These are phyloP conservation scores for Cyphellophora europaea DNA, from an alignment of 2,329 filamentous ascomycete species.

Conservation along the genomic window DNA sequence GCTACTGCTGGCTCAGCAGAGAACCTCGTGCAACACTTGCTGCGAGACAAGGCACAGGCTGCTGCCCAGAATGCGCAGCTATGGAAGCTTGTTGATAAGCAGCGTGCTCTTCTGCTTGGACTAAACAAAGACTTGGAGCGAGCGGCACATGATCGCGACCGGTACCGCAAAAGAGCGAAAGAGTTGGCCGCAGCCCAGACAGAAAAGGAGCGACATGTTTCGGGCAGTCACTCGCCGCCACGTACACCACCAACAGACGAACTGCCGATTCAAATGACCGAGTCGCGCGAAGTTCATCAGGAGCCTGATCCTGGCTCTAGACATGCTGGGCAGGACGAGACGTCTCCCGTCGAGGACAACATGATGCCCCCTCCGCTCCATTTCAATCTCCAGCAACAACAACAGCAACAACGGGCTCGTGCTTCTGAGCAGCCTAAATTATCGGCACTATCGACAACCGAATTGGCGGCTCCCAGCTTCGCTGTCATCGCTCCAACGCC, in stretches of 20 bases:
- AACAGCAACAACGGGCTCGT: not conserved
- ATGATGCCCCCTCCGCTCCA: conserved; percentile 17
- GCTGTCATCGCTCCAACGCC: conserved; percentile 28
- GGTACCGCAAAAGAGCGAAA: conserved; percentile 83
- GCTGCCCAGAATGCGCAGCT: conserved; percentile 84
- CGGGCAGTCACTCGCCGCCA: not conserved
- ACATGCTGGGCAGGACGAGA: conserved; percentile 3
- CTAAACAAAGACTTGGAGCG: conserved; percentile 91
- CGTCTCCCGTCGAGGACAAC: conserved; percentile 11
- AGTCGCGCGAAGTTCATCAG: not conserved
- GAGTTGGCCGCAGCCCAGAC: conserved; percentile 43
- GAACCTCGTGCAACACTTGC: conserved; percentile 73
- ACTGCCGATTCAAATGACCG: not conserved
- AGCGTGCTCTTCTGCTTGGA: conserved; percentile 84
- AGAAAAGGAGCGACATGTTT: not conserved
- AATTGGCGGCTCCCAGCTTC: conserved; percentile 12
- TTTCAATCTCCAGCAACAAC: conserved; percentile 2
- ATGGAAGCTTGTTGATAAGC: conserved; percentile 94
- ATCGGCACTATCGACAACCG: conserved; percentile 10
- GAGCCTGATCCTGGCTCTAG: no score
- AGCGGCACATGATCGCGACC: conserved; percentile 86
- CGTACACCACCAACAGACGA: not conserved
- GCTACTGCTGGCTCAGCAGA: conserved; percentile 81
- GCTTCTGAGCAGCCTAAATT: conserved; percentile 6
- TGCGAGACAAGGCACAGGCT: conserved; percentile 86